Base-by-base conservation (phyloP, 2,329 filamentous ascomycete genomes). In the Talaromyces pinophilus region DNA sequence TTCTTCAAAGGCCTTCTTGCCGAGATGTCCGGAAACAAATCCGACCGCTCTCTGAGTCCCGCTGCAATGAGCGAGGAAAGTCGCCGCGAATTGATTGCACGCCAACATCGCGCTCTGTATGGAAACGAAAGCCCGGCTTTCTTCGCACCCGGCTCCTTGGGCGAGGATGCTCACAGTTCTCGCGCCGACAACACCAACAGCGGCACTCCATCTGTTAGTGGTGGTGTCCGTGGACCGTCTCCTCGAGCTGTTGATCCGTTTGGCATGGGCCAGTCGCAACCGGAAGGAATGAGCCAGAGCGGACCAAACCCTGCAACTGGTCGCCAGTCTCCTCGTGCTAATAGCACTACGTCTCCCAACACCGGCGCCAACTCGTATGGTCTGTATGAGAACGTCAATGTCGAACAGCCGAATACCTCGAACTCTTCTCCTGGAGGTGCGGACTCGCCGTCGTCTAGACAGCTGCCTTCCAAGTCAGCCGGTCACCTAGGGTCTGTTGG, bases 21-120 rank as follows among this genome's bases (percentile, higher is more conserved):
- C 83, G 88, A 90, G 78, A 85, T 90, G 79, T 87, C 88, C 79
- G 82, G 81, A 75, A 88, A 85, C 84, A 97, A 97, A 84, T 89
- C 90, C 77, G 92, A 95, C 76, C 91, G 92, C 78, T 90, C 92
- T 73, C 86, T 93, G 82, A 95, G 92, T 82, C 92, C 92, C 63
- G 89, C 87, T 78, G 86, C 89, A 73, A 91, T 97, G 90, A 96
- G 90, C 77, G 95, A 98, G 83, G 93, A 97, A 74, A 93, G 97
- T 76, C 94, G 94, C 74, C 92, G 94, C 73, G 94, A 98, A 74
- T 86, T 98, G 79, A 96, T 98, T 80, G 92, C 93, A 72, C 93
- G 94, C 76, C 95, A 98, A 82, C 93, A 96, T 80, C 93, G 90
- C 80, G 93, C 94, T 70, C 83, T 99, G 71, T 99, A 98, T 80